Percentiles rank a stretch among this genome's conserved stretches.
Evolutionary conservation across 2,329 filamentous ascomycete species (phyloP).

Genomic region (Endocalyx cinctus): DNA sequence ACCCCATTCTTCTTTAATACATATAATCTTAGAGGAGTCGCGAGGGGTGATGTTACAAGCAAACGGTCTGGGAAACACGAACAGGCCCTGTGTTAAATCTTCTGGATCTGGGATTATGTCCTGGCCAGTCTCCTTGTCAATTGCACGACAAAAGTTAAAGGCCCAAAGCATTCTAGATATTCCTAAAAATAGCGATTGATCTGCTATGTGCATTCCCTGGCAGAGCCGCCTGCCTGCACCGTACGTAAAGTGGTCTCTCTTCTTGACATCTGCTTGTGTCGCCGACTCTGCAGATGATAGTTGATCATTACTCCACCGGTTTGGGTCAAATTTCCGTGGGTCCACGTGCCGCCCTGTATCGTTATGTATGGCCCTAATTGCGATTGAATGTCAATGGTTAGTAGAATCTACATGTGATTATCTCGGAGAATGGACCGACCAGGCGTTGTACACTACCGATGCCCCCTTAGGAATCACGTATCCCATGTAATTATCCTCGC

Average conservation of each 20-base stretch:
- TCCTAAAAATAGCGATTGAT: background rate
- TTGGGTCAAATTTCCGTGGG: conserved; percentile 38
- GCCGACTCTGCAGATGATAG: conserved; percentile 23
- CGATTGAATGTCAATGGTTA: no score
- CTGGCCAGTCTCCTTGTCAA: background rate
- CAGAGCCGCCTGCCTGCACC: background rate
- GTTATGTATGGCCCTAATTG: conserved; percentile 39
- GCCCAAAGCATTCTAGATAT: background rate
- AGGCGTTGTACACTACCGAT: conserved; percentile 35
- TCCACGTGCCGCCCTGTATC: conserved; percentile 36
- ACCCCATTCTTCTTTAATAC: no score
- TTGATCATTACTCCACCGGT: conserved; percentile 9
- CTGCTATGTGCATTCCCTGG: background rate
- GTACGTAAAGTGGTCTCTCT: conserved; percentile 1
- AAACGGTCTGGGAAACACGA: conserved; percentile 15
- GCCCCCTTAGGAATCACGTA: conserved; percentile 38
- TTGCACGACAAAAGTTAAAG: background rate
- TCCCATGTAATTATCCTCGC: conserved; percentile 32
- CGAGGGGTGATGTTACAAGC: no score
- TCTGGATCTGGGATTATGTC: no score
- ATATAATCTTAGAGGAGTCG: no score
- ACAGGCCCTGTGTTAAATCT: no score
- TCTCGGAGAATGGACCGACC: no score
- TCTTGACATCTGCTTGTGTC: conserved; percentile 20
- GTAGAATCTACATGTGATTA: no score